These are phyloP conservation scores for Mytilinidion resinicola DNA, from an alignment of 495 filamentous ascomycete genomes.

Conservation along the genomic window DNA sequence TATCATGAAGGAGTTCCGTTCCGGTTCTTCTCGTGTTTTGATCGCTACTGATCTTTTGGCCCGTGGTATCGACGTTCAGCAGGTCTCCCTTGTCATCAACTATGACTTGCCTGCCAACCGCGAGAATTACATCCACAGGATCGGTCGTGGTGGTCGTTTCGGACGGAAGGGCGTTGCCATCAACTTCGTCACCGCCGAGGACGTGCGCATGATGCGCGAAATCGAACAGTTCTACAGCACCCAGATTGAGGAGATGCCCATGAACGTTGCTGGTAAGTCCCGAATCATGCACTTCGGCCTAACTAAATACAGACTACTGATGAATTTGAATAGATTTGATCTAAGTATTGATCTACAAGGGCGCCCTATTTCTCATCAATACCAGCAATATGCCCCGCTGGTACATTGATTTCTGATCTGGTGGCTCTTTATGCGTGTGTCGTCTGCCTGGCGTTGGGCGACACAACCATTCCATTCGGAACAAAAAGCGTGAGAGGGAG, in stretches of 20 bases:
- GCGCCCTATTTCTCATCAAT: background rate
- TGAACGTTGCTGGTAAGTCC: constrained; percentile 63
- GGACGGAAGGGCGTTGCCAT: constrained; percentile 99
- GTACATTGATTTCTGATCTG: constrained; percentile 7
- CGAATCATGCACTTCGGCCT: background rate
- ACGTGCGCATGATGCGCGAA: constrained; percentile 98
- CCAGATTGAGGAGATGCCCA: constrained; percentile 82
- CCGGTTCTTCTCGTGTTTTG: constrained; percentile 92
- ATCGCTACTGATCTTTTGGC: constrained; percentile 97
- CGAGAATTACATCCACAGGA: constrained; percentile 99
- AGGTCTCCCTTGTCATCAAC: constrained; percentile 99
- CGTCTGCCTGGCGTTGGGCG: constrained; percentile 13
- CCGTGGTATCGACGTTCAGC: constrained; percentile 98
- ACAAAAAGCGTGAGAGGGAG: constrained; percentile 17
- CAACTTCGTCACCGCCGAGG: constrained; percentile 99
- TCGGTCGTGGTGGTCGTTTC: constrained; percentile 97
- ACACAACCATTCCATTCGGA: constrained; percentile 2
- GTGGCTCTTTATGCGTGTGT: constrained; percentile 7
- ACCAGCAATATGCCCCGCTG: constrained; percentile 2
- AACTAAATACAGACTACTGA: background rate
- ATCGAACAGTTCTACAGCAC: constrained; percentile 80
- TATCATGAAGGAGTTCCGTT: constrained; percentile 99
- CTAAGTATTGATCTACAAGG: constrained; percentile 14
- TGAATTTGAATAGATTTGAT: constrained; percentile 28
- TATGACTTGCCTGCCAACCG: constrained; percentile 98